Percentiles rank a stretch among this genome's conserved stretches.
phyloP scores from a whole-genome alignment of 2,329 filamentous ascomycete species.

The Pseudovirgaria hyperparasitica region DNA sequence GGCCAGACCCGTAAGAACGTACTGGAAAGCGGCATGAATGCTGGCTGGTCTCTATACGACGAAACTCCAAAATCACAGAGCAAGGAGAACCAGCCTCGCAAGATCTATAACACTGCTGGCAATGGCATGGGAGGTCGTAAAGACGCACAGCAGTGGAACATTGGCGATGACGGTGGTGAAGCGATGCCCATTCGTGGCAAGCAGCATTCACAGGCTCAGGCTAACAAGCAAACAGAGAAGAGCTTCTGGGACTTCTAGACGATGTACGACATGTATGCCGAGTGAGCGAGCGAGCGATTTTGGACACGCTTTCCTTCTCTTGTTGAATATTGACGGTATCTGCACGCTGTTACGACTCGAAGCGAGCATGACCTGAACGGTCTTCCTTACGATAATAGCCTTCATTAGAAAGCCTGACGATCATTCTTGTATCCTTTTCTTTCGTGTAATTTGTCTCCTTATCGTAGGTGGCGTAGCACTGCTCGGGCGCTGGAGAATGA shows the following conservation, averaged over 20 bases:
- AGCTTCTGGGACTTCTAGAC: conserved; percentile 22
- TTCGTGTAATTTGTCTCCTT: no score
- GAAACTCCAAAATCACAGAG: conserved; percentile 13
- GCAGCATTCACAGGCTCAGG: conserved; percentile 5
- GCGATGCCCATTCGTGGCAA: conserved; percentile 4
- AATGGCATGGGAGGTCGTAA: conserved; percentile 29
- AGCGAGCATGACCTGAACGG: no score
- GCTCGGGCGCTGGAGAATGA: no score
- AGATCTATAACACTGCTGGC: conserved; percentile 22
- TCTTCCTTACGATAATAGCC: no score
- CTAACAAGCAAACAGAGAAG: conserved; percentile 8
- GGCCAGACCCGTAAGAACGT: conserved; percentile 53
- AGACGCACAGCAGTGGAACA: conserved; percentile 25
- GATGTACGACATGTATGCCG: no score
- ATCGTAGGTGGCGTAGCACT: no score
- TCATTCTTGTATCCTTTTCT: no score
- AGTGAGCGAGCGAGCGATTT: no score
- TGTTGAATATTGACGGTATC: no score
- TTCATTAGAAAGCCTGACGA: no score
- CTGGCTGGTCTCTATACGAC: conserved; percentile 20
- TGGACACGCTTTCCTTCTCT: no score
- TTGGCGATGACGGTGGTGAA: conserved; percentile 25
- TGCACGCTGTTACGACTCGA: no score
- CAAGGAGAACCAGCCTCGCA: conserved; percentile 16
- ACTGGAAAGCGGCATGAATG: conserved; percentile 39